These are phyloP conservation scores for Euphrasia arctica DNA, from an alignment of 305 asterid genomes.

Conservation along the genomic window DNA sequence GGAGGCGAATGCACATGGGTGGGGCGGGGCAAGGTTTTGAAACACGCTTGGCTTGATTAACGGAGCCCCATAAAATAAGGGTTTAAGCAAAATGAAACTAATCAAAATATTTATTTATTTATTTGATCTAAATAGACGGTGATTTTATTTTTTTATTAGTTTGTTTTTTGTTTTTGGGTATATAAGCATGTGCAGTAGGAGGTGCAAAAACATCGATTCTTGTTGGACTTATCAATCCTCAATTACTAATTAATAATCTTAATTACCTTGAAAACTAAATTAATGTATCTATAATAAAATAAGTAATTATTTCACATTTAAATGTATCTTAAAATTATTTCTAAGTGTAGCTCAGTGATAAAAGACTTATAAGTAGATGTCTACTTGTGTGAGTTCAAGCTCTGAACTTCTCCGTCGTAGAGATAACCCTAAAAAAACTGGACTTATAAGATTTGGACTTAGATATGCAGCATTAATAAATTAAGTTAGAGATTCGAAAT, in stretches of 20 bases:
- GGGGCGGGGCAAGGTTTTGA: not conserved
- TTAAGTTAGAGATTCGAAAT: not conserved
- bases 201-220: not conserved
- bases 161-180: not conserved
- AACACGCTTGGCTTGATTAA: conserved; percentile 28
- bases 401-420: too few relatives aligned
- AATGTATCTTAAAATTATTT: too few relatives aligned
- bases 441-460: too few relatives aligned
- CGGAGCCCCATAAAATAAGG: conserved; percentile 15
- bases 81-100: not conserved
- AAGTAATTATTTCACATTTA: too few relatives aligned
- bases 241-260: not conserved
- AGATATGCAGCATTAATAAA: not conserved
- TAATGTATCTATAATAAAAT: too few relatives aligned
- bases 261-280: not conserved
- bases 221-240: not conserved
- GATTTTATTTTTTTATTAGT: not conserved
- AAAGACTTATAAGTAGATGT: too few relatives aligned
- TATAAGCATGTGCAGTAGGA: conserved; percentile 3
- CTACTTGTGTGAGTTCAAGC: too few relatives aligned
- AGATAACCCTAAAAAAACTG: too few relatives aligned
- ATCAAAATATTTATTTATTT: not conserved
- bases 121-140: conserved; percentile 16
- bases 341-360: too few relatives aligned
- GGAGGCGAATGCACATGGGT: conserved; percentile 49